Evolutionary conservation across 768 basidiomycete species (phyloP), one percentile per base, ranked within the genome.

Genomic region (Pulveroboletus sp.): DNA sequence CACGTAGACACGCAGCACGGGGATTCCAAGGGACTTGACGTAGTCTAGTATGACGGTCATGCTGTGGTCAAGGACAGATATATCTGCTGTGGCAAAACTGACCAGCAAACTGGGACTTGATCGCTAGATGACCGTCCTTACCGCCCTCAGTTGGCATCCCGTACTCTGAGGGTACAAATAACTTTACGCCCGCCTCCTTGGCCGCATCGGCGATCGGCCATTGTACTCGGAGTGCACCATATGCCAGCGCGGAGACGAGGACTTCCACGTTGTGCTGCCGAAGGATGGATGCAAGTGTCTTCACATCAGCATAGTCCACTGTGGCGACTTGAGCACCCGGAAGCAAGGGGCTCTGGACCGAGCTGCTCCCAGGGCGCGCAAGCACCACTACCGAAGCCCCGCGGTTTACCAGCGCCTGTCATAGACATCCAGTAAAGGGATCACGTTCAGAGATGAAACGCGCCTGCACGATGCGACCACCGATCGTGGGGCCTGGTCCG

Each of bases 121-220:
- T 42, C 28, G 12, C 55, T 42, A 58, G 42, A 14, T 47, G 49
- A 8, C 68, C 66, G 0, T 61, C 64, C 32, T 61, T 65, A 6
- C 59, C 59, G 3, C 66, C 72, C 21, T 65, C 63, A 0, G 64
- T 72, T 12, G 69, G 62, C 54, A 70, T 59, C 18, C 72, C 69
- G 28, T 58, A 73, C 47, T 73, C 72, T 17, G 64, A 66, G 11
- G 72, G 70, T n/a, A 70, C 70, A 42, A 73, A 72, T 42, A 74
- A 36, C 52, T 69, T 68, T 17, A 73, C 69, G 1, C 60, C 65
- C 0, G 71, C 71, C 33, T 56, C 58, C 48, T 69, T 69, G 24
- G 73, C 68, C 12, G 72, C 72, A 7, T 68, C 64, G 12, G 64
- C 70, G 32, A 73, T 47, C 2, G 54, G 38, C 26, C 54, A 55